These are phyloP conservation scores for Linnemannia exigua DNA, from an alignment of 192 early-diverging fungal species.

Conservation along the genomic window DNA sequence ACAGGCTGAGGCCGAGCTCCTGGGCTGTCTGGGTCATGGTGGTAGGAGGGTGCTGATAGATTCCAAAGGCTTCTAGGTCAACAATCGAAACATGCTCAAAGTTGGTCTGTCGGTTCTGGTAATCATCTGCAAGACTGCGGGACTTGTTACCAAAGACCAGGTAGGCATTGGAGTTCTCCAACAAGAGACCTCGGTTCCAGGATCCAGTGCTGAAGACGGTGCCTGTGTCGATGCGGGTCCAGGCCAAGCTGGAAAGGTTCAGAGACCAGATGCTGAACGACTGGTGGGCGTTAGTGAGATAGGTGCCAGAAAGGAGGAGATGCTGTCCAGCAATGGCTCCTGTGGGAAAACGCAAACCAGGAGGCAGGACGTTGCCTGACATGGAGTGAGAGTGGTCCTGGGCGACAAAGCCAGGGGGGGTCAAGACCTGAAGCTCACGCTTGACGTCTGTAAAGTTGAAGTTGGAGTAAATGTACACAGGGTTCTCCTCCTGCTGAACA, in stretches of 20 bases:
- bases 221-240: conserved; percentile 76
- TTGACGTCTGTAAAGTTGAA: conserved; percentile 82
- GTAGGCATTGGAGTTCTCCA: conserved; percentile 70
- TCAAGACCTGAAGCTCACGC: conserved; percentile 75
- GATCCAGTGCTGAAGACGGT: conserved; percentile 75
- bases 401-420: conserved; percentile 66
- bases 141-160: conserved; percentile 77
- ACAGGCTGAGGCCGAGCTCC: conserved; percentile 61
- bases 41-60: conserved; percentile 64
- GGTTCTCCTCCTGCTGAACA: conserved; percentile 46
- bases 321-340: conserved; percentile 75
- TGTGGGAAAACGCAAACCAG: conserved; percentile 81
- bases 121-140: conserved; percentile 78
- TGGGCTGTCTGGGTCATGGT: conserved; percentile 62
- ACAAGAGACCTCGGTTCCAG: conserved; percentile 79
- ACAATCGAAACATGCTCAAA: conserved; percentile 77
- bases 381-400: conserved; percentile 75
- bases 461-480: conserved; percentile 80
- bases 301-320: conserved; percentile 77
- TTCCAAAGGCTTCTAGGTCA: conserved; percentile 78
- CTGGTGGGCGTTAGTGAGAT: conserved; percentile 71
- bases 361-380: conserved; percentile 73
- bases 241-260: conserved; percentile 66
- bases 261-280: conserved; percentile 79
- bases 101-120: conserved; percentile 81